Percentiles rank a stretch among this genome's conserved stretches.
These are phyloP conservation scores for Colletotrichum musicola DNA, from an alignment of 2,329 filamentous ascomycete species.

Conservation along the genomic window DNA sequence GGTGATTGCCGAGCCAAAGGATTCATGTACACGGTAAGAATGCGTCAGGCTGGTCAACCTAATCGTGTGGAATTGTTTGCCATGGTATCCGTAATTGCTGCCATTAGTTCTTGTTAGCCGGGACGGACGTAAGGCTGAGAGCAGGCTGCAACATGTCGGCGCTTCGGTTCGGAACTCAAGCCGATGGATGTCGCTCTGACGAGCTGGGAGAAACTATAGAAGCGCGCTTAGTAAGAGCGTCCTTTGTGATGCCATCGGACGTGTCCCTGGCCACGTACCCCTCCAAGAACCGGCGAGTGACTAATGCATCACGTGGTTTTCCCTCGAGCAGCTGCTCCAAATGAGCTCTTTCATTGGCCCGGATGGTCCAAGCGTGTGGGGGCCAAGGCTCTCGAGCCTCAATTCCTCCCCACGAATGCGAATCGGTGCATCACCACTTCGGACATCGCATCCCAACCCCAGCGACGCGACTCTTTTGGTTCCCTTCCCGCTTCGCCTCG, in stretches of 20 bases:
- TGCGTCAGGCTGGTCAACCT: too few species aligned
- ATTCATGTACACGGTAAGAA: too few species aligned
- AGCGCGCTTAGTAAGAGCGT: constrained; percentile 9
- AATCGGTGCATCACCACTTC: constrained; percentile 38
- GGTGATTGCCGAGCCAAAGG: too few species aligned
- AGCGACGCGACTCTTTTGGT: constrained; percentile 37
- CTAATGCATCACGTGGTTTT: constrained; percentile 14
- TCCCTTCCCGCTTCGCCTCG: constrained; percentile 16
- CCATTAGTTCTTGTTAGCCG: neutral
- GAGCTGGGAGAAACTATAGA: neutral
- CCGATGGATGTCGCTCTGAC: neutral
- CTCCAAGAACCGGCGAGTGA: constrained; percentile 14
- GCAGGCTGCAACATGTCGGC: neutral
- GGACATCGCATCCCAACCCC: constrained; percentile 36
- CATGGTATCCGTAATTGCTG: too few species aligned
- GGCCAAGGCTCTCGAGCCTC: constrained; percentile 35
- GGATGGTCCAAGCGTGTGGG: constrained; percentile 23
- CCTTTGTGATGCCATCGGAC: neutral
- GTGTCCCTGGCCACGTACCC: constrained; percentile 15
- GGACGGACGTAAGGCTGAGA: neutral
- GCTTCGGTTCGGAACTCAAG: neutral
- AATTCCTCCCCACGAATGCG: constrained; percentile 38
- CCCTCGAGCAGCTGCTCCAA: neutral
- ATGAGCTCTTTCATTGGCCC: constrained; percentile 29
- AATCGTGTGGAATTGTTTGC: too few species aligned